A percentile compares a stretch with the other conserved stretches of the same genome.
These are phyloP conservation scores for Solanum etuberosum DNA, from an alignment of 257 asterid genomes.

Conservation along the genomic window DNA sequence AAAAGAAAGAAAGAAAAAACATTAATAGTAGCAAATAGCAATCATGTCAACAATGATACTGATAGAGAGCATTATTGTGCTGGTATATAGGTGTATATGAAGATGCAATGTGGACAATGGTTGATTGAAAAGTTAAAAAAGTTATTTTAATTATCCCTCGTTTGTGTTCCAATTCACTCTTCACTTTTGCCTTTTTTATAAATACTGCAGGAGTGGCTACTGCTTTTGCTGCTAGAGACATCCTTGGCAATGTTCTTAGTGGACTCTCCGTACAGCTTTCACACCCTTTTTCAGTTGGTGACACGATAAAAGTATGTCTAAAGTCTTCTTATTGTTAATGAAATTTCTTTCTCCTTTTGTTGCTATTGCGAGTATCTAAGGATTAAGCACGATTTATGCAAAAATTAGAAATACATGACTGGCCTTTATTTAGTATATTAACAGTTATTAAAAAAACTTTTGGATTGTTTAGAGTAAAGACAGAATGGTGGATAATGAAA, in stretches of 20 bases:
- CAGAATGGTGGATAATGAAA: neutral
- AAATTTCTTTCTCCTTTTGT: neutral
- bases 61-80: neutral
- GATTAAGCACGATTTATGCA: neutral
- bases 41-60: neutral
- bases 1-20: neutral
- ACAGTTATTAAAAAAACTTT: neutral
- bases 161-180: neutral
- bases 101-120: neutral
- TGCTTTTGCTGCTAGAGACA: constrained; percentile 88
- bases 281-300: constrained; percentile 81
- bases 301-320: constrained; percentile 66
- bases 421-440: neutral
- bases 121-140: neutral
- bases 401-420: neutral
- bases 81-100: neutral
- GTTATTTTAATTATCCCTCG: neutral
- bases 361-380: neutral
- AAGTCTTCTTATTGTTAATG: neutral
- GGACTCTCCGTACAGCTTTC: constrained; percentile 75
- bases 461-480: neutral
- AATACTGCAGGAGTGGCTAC: constrained; percentile 83
- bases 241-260: constrained; percentile 86
- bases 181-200: neutral
- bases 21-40: neutral